Conservation (phyloP, 441 rosid species). For the Rhodomyrtus psidioides region DNA sequence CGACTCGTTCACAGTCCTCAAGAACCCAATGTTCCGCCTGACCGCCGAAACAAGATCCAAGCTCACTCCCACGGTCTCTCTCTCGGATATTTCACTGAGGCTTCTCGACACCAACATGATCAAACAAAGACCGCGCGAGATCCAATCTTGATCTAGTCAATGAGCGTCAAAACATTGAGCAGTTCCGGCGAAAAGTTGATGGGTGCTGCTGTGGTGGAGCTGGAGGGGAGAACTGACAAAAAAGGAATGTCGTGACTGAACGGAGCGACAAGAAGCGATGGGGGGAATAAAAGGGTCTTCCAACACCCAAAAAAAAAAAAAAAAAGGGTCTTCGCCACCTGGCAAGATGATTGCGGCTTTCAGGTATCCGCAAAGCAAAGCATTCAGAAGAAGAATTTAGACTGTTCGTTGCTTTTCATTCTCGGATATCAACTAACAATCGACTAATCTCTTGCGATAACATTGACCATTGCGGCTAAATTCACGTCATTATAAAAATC, state of each 20-base stretch:
- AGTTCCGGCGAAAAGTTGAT: neutral
- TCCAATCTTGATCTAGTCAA: neutral
- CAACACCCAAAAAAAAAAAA: too few relatives aligned
- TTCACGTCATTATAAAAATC: neutral
- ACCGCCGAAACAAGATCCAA: constrained; percentile 72
- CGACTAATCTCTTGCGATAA: neutral
- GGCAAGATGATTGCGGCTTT: neutral
- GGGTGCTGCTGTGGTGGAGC: neutral
- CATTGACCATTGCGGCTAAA: neutral
- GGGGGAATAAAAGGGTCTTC: neutral
- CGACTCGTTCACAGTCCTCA: constrained; percentile 49
- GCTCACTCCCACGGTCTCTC: constrained; percentile 31
- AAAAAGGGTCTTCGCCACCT: neutral
- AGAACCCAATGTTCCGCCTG: constrained; percentile 43
- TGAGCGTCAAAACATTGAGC: neutral
- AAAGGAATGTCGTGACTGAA: neutral
- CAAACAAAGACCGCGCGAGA: constrained; percentile 17
- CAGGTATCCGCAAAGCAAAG: neutral
- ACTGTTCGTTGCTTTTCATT: neutral
- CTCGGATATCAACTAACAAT: neutral
- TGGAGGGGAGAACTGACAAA: neutral
- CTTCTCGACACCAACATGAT: constrained; percentile 30
- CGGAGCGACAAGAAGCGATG: neutral
- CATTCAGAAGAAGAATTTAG: neutral
- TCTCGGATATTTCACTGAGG: constrained; percentile 55